Conservation (phyloP, 2,329 filamentous ascomycete genomes). For the Coniochaeta sp. region DNA sequence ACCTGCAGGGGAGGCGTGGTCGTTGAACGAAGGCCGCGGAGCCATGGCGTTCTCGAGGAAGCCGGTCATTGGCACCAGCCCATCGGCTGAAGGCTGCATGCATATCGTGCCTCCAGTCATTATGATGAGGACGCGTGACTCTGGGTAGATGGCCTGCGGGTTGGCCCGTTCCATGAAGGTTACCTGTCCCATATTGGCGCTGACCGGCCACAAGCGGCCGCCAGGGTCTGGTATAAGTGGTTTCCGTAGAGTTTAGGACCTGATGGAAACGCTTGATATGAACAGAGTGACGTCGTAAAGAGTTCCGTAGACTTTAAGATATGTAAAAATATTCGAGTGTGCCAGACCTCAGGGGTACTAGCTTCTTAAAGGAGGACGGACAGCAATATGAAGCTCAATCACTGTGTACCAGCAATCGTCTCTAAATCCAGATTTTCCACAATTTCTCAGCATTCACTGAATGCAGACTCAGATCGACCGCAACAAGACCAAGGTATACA, state of each 20-base stretch:
- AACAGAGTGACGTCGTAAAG: too few relatives aligned
- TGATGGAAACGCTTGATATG: too few relatives aligned
- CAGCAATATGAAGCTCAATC: too few relatives aligned
- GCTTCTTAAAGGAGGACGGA: too few relatives aligned
- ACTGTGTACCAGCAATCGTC: too few relatives aligned
- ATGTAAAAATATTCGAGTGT: too few relatives aligned
- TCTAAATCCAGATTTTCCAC: not conserved
- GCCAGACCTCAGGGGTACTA: too few relatives aligned
- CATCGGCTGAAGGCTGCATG: constrained; percentile 76
- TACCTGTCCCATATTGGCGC: constrained; percentile 7
- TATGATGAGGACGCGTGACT: constrained; percentile 79
- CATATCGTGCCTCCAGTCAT: constrained; percentile 89
- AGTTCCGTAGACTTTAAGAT: too few relatives aligned
- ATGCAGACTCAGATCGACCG: not conserved
- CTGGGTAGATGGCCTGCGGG: constrained; percentile 39
- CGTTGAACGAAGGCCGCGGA: constrained; percentile 78
- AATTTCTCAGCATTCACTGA: not conserved
- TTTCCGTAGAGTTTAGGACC: not conserved
- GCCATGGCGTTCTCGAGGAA: constrained; percentile 80
- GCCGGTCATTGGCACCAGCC: constrained; percentile 70
- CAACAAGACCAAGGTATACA: not conserved
- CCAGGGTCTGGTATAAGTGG: not conserved
- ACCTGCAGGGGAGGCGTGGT: constrained; percentile 47
- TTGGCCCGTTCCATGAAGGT: constrained; percentile 6
- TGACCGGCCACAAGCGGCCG: not conserved